Conservation (phyloP, 2,329 filamentous ascomycete genomes). For the Fusarium xylarioides region DNA sequence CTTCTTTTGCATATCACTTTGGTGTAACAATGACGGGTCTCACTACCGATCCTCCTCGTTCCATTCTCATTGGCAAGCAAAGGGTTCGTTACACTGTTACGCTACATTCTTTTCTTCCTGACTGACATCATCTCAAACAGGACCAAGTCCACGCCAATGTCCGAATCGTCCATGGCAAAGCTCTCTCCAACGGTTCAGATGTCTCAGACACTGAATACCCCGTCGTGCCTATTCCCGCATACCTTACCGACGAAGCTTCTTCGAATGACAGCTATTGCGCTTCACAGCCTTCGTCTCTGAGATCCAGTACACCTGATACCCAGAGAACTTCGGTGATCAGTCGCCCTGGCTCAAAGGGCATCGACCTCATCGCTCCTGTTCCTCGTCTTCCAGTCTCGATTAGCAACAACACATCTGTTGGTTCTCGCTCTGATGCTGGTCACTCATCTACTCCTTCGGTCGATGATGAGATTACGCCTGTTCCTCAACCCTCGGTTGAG, state of each 20-base stretch:
- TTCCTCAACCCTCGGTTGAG: not conserved
- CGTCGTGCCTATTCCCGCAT: not conserved
- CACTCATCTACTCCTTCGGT: not conserved
- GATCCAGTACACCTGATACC: not conserved
- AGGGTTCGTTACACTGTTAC: not conserved
- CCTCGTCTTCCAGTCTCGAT: not conserved
- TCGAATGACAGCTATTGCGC: not conserved
- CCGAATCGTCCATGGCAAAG: not conserved
- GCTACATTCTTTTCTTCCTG: accelerated
- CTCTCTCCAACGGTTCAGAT: not conserved
- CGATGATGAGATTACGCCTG: not conserved
- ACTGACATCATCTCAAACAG: not conserved
- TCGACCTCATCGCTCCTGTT: not conserved
- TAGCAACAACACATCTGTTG: not conserved
- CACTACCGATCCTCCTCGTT: not conserved
- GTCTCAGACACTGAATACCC: not conserved
- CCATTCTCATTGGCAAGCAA: not conserved
- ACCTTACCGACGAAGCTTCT: not conserved
- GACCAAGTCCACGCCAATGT: not conserved
- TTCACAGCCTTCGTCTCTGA: not conserved
- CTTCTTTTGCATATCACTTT: not conserved
- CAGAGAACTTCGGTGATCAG: not conserved
- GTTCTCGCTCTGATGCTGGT: not conserved
- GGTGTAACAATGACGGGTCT: not conserved
- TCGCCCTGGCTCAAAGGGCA: not conserved